phyloP scores from a whole-genome alignment of 768 basidiomycete genomes.

The Suillus cothurnatus region DNA sequence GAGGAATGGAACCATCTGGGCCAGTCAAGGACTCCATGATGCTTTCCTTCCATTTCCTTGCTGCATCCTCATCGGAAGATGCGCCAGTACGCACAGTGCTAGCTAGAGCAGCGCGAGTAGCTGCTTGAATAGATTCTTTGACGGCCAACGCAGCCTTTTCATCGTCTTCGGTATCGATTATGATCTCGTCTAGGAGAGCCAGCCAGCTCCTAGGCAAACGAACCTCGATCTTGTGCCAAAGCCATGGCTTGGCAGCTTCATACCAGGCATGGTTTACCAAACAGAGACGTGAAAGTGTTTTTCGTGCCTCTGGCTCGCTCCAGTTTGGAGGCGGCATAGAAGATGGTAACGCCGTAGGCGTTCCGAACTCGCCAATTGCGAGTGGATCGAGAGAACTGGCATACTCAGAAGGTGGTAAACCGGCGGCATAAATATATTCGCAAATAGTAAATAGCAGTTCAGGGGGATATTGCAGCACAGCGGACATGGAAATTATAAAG shows the following conservation, averaged over 20 bases:
- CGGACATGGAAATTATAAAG: constrained; percentile 24
- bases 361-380: constrained; percentile 41
- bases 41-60: constrained; percentile 57
- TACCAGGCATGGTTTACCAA: constrained; percentile 80
- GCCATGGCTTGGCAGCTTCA: constrained; percentile 84
- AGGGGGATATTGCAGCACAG: constrained; percentile 56
- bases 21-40: constrained; percentile 58
- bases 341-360: constrained; percentile 68
- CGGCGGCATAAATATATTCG: constrained; percentile 66
- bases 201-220: constrained; percentile 86
- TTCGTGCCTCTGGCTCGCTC: constrained; percentile 66
- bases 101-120: constrained; percentile 61
- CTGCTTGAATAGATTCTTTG: constrained; percentile 67
- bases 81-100: constrained; percentile 40
- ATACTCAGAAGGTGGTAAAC: constrained; percentile 49
- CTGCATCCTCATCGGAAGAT: constrained; percentile 42
- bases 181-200: constrained; percentile 75
- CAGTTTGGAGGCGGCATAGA: constrained; percentile 72
- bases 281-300: constrained; percentile 69
- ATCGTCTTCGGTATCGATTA: constrained; percentile 65
- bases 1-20: constrained; percentile 72
- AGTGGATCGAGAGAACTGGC: constrained; percentile 72
- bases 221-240: constrained; percentile 84
- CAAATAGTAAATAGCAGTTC: constrained; percentile 77
- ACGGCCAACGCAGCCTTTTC: constrained; percentile 66